These are phyloP conservation scores for Yarrowia porcina DNA, from an alignment of 805 yeast genomes.

Conservation along the genomic window DNA sequence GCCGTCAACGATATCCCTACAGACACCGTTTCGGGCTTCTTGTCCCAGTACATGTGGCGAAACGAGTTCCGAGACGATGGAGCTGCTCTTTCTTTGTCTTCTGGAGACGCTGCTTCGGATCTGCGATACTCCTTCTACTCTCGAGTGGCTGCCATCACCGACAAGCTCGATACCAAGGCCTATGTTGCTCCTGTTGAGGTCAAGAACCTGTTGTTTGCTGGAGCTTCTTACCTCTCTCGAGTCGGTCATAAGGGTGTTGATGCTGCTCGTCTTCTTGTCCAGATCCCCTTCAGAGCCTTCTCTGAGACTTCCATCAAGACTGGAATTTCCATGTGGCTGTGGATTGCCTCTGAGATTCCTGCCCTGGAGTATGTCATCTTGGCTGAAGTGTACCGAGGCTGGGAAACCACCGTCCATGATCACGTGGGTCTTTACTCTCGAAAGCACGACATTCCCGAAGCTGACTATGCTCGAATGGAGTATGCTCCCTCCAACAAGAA, in stretches of 20 bases:
- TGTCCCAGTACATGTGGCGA: constrained; percentile 76
- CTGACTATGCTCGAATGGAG: constrained; percentile 75
- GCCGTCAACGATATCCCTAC: constrained; percentile 41
- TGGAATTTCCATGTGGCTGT: constrained; percentile 77
- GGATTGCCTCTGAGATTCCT: constrained; percentile 65
- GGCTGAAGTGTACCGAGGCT: constrained; percentile 62
- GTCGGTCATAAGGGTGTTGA: constrained; percentile 28
- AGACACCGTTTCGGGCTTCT: constrained; percentile 62
- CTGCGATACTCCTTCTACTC: constrained; percentile 29
- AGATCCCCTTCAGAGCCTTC: constrained; percentile 67
- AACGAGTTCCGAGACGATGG: constrained; percentile 38
- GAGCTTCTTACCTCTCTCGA: constrained; percentile 44
- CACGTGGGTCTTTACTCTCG: constrained; percentile 63
- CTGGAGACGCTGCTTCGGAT: constrained; percentile 18
- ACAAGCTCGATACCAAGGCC: constrained; percentile 29
- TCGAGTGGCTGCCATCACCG: constrained; percentile 32
- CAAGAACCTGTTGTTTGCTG: constrained; percentile 33
- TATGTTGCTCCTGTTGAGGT: constrained; percentile 33
- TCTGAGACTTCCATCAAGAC: constrained; percentile 56
- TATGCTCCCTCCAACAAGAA: constrained; percentile 78
- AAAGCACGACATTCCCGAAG: constrained; percentile 50
- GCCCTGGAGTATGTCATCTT: constrained; percentile 57
- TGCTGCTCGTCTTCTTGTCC: constrained; percentile 35
- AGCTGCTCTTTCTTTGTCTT: neutral
- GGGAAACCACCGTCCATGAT: constrained; percentile 63